Percentiles rank a stretch among this genome's conserved stretches.
Conservation (phyloP, 495 filamentous ascomycete genomes). For the Hyaloscypha variabilis region DNA sequence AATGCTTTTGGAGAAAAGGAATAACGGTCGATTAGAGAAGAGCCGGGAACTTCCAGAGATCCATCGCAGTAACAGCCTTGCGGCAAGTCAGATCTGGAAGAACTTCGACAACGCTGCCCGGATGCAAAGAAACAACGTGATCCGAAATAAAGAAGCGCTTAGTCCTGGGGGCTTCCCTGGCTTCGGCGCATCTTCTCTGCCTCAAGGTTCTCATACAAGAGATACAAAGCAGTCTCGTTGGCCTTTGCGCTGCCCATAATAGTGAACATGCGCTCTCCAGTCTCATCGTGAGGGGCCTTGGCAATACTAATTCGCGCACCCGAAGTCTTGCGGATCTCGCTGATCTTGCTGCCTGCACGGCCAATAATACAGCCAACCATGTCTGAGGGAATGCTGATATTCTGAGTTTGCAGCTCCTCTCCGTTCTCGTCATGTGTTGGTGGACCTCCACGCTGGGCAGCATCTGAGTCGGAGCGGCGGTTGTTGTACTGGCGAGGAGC, state of each 20-base stretch:
- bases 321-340: constrained; percentile 94
- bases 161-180: constrained; percentile 72
- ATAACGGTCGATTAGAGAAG: constrained; percentile 30
- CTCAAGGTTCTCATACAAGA: constrained; percentile 98
- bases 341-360: constrained; percentile 91
- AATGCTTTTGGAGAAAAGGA: constrained; percentile 35
- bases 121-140: constrained; percentile 36
- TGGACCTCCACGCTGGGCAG: constrained; percentile 68
- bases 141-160: constrained; percentile 24
- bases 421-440: constrained; percentile 91
- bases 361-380: constrained; percentile 99
- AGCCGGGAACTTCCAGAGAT: constrained; percentile 33
- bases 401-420: constrained; percentile 97
- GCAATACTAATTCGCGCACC: constrained; percentile 97
- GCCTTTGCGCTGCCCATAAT: constrained; percentile 91
- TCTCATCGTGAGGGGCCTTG: constrained; percentile 96
- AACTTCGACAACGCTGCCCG: constrained; percentile 33
- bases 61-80: constrained; percentile 55
- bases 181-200: constrained; percentile 97
- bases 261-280: constrained; percentile 98
- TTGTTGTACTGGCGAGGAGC: constrained; percentile 59
- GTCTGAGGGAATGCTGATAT: constrained; percentile 98
- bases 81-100: constrained; percentile 57
- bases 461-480: constrained; percentile 82
- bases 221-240: constrained; percentile 93